Evolutionary conservation across 2,329 filamentous ascomycete species (phyloP).

Genomic region (Thielaviopsis cerberus): DNA sequence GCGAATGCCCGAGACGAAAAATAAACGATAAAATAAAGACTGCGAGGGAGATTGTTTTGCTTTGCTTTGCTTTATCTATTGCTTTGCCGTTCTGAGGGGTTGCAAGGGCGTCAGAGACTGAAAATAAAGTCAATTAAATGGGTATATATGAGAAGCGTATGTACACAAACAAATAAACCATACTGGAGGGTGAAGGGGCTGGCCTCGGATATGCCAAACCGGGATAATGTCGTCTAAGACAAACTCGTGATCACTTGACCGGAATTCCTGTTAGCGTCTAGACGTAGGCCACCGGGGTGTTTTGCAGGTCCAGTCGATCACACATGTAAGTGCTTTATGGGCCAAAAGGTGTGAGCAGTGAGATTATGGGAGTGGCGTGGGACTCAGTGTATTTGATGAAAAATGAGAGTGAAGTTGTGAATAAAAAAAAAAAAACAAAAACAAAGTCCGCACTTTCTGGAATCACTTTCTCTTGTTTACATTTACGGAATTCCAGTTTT

Average conservation of each 20-base stretch:
- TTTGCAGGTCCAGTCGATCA: background rate
- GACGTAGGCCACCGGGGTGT: background rate
- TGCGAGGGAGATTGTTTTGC: background rate
- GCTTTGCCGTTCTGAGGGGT: background rate
- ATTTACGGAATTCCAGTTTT: background rate
- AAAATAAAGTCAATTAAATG: background rate
- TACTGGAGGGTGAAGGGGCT: background rate
- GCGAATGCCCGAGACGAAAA: background rate
- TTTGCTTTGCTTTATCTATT: background rate
- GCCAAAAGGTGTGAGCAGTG: background rate
- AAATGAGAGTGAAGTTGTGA: no score
- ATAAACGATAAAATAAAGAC: background rate
- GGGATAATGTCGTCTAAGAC: constrained; percentile 11
- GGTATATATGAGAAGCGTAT: background rate
- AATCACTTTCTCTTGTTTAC: no score
- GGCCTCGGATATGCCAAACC: constrained; percentile 11
- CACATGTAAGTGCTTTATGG: background rate
- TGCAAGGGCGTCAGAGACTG: background rate
- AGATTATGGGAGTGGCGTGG: no score
- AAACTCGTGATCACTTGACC: constrained; percentile 6
- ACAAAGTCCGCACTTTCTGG: no score
- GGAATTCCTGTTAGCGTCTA: background rate
- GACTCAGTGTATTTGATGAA: no score
- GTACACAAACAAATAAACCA: background rate
- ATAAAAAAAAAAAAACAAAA: no score